Evolutionary conservation across 2,329 filamentous ascomycete species (phyloP).

Genomic region (Aspergillus intermedius): DNA sequence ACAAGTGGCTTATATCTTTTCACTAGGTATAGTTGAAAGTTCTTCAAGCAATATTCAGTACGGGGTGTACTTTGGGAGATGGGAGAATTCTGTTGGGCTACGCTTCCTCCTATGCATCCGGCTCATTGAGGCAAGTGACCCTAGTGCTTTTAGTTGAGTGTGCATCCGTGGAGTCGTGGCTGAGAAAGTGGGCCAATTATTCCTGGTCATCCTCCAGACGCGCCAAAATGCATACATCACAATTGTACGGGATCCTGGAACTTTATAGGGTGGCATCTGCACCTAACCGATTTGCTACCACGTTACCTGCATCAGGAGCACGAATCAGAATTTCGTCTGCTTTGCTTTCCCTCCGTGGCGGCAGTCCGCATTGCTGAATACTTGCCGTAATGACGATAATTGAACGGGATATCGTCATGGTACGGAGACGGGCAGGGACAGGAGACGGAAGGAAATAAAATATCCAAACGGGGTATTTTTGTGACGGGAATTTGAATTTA

Average conservation of each 20-base stretch:
- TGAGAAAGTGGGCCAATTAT: conserved; percentile 1
- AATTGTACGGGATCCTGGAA: conserved; percentile 13
- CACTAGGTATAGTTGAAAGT: background rate
- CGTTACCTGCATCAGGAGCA: conserved; percentile 11
- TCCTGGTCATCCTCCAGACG: conserved; percentile 6
- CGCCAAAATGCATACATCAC: conserved; percentile 6
- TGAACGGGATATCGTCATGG: no score
- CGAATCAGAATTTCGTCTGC: conserved; percentile 5
- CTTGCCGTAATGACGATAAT: no score
- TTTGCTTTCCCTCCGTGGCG: background rate
- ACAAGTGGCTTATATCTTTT: background rate
- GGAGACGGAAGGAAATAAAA: no score
- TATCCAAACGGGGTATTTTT: no score
- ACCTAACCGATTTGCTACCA: conserved; percentile 16
- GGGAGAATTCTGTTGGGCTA: conserved; percentile 14
- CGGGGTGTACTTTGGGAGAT: conserved; percentile 2
- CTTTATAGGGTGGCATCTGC: conserved; percentile 15
- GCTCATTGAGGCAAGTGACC: background rate
- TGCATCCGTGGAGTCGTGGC: background rate
- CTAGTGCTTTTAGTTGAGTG: background rate
- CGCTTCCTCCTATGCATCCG: conserved; percentile 12
- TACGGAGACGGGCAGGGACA: no score
- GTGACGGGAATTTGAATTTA: no score
- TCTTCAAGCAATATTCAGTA: background rate
- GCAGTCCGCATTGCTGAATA: no score